Evolutionary conservation across 345 rosid species (phyloP).

Genomic region (Citrus hindsii): DNA sequence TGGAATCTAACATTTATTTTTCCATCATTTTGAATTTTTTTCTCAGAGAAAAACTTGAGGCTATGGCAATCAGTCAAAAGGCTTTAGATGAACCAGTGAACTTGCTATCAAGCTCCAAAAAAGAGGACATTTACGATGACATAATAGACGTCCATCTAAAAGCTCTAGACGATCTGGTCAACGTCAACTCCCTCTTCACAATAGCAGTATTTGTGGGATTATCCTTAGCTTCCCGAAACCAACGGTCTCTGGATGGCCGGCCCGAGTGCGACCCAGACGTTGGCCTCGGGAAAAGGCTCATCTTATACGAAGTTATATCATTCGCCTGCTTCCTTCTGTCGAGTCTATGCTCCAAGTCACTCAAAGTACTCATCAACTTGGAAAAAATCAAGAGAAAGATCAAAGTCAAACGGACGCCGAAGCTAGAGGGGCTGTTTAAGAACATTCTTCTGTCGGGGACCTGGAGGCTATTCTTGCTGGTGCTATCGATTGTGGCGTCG

Average conservation of each 20-base stretch:
- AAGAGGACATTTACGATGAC: background rate
- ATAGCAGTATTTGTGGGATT: slow-evolving; percentile 39
- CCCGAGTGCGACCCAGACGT: slow-evolving; percentile 11
- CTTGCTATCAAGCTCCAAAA: background rate
- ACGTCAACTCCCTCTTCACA: slow-evolving; percentile 37
- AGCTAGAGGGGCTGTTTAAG: background rate
- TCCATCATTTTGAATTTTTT: no score
- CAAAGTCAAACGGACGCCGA: background rate
- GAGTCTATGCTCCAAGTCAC: slow-evolving; percentile 37
- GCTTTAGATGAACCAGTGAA: background rate
- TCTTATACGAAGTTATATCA: slow-evolving; percentile 31
- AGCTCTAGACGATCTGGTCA: slow-evolving; percentile 36
- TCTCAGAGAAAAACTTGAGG: background rate
- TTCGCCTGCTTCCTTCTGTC: slow-evolving; percentile 38
- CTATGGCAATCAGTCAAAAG: background rate
- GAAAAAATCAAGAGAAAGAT: background rate
- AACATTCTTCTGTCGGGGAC: background rate
- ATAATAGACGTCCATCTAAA: background rate
- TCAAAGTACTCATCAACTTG: slow-evolving; percentile 21
- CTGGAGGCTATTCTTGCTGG: slow-evolving; percentile 3
- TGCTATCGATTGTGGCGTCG: slow-evolving; percentile 1
- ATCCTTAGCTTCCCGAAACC: slow-evolving; percentile 8
- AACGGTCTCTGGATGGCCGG: slow-evolving; percentile 18
- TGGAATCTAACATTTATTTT: no score
- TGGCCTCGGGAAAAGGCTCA: slow-evolving; percentile 2